phyloP scores from a whole-genome alignment of 1,284 basidiomycete genomes.

The Pseudozyma sp. region DNA sequence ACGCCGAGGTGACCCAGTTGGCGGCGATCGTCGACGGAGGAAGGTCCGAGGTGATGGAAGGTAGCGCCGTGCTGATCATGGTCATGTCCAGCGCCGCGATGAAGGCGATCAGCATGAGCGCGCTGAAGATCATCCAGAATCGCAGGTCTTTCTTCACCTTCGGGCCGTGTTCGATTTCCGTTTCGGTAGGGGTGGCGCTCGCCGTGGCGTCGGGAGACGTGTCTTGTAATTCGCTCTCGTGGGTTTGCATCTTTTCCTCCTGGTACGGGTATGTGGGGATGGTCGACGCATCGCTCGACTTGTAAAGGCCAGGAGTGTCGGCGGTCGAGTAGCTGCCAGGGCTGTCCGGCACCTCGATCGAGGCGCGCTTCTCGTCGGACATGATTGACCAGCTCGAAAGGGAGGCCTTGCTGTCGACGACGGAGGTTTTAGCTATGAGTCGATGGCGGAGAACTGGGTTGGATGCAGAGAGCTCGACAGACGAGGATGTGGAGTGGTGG shows the following conservation, averaged over 20 bases:
- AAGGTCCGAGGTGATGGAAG: constrained; percentile 38
- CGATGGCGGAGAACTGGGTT: background rate
- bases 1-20: constrained; percentile 53
- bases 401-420: background rate
- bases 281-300: background rate
- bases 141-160: constrained; percentile 25
- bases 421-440: background rate
- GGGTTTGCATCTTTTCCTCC: too few species aligned
- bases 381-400: background rate
- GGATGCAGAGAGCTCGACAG: background rate
- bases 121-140: constrained; percentile 30
- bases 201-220: background rate
- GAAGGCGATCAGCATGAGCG: constrained; percentile 23
- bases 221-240: background rate
- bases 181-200: background rate
- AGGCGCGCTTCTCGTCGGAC: constrained; percentile 2
- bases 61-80: constrained; percentile 55
- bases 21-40: constrained; percentile 32
- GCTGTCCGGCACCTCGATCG: constrained; percentile 1
- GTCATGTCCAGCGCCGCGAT: constrained; percentile 42
- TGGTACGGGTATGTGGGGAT: background rate
- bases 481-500: background rate
- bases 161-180: background rate
- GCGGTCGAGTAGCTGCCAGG: constrained; percentile 2
- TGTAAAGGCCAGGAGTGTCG: background rate